phyloP scores from a whole-genome alignment of 208 protist genomes.

The Acanthamoeba royreba region DNA sequence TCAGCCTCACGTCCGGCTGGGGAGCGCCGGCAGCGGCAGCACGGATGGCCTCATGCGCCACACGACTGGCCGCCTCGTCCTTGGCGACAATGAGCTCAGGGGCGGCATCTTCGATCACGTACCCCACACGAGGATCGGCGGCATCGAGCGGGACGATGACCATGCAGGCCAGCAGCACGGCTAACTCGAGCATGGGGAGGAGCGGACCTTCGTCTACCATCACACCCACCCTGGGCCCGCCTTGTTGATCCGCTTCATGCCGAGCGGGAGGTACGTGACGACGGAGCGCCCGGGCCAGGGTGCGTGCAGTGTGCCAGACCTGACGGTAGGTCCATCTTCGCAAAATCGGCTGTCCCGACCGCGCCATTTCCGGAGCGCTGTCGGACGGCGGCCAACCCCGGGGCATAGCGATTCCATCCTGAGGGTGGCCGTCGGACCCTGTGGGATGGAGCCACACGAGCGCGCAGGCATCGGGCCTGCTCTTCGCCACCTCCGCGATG shows the following conservation, averaged over 20 bases:
- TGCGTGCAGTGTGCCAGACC: neutral
- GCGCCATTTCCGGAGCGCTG: too few relatives aligned
- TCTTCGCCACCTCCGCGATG: too few relatives aligned
- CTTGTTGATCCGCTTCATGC: too few relatives aligned
- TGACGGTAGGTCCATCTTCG: neutral
- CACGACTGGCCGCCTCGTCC: neutral
- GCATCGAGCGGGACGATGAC: constrained; percentile 18
- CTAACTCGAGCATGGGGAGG: constrained; percentile 27
- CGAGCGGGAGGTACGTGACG: too few relatives aligned
- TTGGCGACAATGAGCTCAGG: constrained; percentile 20
- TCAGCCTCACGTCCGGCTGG: too few relatives aligned
- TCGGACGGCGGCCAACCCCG: too few relatives aligned
- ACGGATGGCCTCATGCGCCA: neutral
- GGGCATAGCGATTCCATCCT: too few relatives aligned
- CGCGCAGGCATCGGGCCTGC: too few relatives aligned
- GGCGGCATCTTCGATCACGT: neutral
- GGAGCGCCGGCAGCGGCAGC: too few relatives aligned
- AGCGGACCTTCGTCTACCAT: constrained; percentile 29
- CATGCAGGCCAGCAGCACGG: constrained; percentile 16
- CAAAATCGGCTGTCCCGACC: too few relatives aligned
- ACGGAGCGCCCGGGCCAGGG: neutral
- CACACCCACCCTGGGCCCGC: neutral
- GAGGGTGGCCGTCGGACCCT: too few relatives aligned
- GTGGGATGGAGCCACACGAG: too few relatives aligned
- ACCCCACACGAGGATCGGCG: constrained; percentile 5